A percentile compares a stretch with the other conserved stretches of the same genome.
These are phyloP conservation scores for Solidago caesia DNA, from an alignment of 129 eudicot species.

Conservation along the genomic window DNA sequence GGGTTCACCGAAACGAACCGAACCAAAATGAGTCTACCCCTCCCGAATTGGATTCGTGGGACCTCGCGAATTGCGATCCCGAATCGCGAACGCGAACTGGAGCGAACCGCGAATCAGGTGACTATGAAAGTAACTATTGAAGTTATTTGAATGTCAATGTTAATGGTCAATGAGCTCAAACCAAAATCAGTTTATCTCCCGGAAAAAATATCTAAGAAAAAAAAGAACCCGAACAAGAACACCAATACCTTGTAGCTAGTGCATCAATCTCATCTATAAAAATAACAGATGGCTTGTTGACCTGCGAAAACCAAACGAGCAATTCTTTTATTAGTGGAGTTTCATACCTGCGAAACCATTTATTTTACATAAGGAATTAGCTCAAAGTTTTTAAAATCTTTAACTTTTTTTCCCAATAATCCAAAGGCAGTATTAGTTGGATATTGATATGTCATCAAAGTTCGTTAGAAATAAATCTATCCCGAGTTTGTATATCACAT, in stretches of 20 bases:
- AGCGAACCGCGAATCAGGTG: too few relatives aligned
- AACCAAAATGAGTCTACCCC: too few relatives aligned
- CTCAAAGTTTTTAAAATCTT: neutral
- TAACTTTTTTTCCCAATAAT: neutral
- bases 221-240: conserved; percentile 8
- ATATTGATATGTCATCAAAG: neutral
- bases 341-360: conserved; percentile 5
- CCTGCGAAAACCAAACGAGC: conserved; percentile 46
- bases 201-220: neutral
- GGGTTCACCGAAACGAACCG: too few relatives aligned
- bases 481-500: too few relatives aligned
- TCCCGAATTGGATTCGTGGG: too few relatives aligned
- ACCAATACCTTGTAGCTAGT: conserved; percentile 69
- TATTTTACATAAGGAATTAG: neutral
- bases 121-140: conserved; percentile 13
- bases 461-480: neutral
- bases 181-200: neutral
- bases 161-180: too few relatives aligned
- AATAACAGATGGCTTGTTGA: conserved; percentile 85
- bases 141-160: neutral
- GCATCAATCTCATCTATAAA: conserved; percentile 98
- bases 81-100: too few relatives aligned
- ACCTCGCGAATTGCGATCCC: too few relatives aligned
- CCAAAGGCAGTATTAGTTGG: neutral
- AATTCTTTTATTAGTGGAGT: conserved; percentile 19